Evolutionary conservation across 768 basidiomycete genomes (phyloP).

Genomic region (Boletus tomentosulus): DNA sequence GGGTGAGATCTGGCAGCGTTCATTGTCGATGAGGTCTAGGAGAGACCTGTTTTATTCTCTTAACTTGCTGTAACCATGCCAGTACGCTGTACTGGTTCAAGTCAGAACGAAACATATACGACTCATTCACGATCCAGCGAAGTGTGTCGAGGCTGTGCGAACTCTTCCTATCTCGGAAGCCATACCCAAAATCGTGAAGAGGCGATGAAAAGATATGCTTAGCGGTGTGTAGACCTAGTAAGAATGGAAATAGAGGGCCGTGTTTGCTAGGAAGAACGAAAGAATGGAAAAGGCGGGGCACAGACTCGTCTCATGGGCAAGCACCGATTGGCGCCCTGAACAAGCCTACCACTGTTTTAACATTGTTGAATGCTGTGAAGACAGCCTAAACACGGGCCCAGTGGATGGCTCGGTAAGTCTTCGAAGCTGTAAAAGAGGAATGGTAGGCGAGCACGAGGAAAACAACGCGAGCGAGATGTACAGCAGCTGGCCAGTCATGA

Average conservation of each 20-base stretch:
- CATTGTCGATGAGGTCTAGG: not conserved
- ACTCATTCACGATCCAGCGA: not conserved
- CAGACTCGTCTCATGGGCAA: not conserved
- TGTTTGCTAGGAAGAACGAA: not conserved
- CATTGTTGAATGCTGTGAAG: too few species aligned
- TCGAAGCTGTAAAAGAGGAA: too few species aligned
- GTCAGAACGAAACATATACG: not conserved
- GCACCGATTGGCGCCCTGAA: not conserved
- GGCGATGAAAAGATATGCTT: too few species aligned
- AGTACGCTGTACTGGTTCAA: not conserved
- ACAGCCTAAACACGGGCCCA: too few species aligned
- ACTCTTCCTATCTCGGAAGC: not conserved
- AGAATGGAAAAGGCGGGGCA: not conserved
- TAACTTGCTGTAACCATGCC: not conserved
- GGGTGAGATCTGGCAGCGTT: conserved; percentile 42
- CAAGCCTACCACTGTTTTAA: too few species aligned
- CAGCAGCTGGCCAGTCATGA: too few species aligned
- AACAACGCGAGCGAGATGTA: too few species aligned
- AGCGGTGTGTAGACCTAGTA: not conserved
- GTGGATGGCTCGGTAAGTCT: too few species aligned
- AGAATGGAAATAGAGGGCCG: not conserved
- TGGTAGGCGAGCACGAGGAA: too few species aligned
- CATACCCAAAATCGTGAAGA: too few species aligned
- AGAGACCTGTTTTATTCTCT: not conserved
- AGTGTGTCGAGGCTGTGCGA: not conserved